A percentile compares a stretch with the other conserved stretches of the same genome.
Conservation (phyloP, 257 asterid genomes). For the Plantago major region DNA sequence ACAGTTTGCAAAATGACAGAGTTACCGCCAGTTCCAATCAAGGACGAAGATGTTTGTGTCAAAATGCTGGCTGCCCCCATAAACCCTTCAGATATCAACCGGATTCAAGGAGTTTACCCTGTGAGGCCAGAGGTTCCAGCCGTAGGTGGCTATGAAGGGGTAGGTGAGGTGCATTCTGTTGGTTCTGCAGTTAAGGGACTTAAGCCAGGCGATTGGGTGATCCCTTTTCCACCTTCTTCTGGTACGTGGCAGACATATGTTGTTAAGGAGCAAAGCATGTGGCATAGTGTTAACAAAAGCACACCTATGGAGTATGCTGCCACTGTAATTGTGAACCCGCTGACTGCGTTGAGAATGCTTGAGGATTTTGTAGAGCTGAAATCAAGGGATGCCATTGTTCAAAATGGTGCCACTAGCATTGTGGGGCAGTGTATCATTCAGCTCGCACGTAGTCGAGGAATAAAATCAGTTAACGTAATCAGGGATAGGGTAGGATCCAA, state of each 20-base stretch:
- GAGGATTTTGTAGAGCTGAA: conserved; percentile 77
- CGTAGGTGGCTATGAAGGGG: conserved; percentile 95
- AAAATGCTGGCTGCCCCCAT: conserved; percentile 94
- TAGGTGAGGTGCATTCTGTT: conserved; percentile 78
- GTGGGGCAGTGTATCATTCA: conserved; percentile 95
- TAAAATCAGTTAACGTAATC: conserved; percentile 64
- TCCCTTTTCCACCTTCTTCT: conserved; percentile 90
- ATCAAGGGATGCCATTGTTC: conserved; percentile 86
- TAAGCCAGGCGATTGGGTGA: conserved; percentile 81
- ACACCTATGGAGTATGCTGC: conserved; percentile 90
- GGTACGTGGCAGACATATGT: conserved; percentile 98
- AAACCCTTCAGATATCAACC: conserved; percentile 91
- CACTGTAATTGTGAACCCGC: conserved; percentile 78
- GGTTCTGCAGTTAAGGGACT: conserved; percentile 73
- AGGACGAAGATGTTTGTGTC: conserved; percentile 81
- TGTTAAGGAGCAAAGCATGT: conserved; percentile 68
- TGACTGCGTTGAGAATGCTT: conserved; percentile 90
- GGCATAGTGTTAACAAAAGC: conserved; percentile 77
- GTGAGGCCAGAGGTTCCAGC: conserved; percentile 94
- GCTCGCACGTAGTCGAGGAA: conserved; percentile 81
- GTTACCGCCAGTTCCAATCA: conserved; percentile 68
- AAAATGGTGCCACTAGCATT: conserved; percentile 96
- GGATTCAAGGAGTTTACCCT: conserved; percentile 95
- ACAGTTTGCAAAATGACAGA: conserved; percentile 63
- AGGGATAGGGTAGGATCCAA: conserved; percentile 95